These are phyloP conservation scores for Luvunga scandens DNA, from an alignment of 345 rosid genomes.

Conservation along the genomic window DNA sequence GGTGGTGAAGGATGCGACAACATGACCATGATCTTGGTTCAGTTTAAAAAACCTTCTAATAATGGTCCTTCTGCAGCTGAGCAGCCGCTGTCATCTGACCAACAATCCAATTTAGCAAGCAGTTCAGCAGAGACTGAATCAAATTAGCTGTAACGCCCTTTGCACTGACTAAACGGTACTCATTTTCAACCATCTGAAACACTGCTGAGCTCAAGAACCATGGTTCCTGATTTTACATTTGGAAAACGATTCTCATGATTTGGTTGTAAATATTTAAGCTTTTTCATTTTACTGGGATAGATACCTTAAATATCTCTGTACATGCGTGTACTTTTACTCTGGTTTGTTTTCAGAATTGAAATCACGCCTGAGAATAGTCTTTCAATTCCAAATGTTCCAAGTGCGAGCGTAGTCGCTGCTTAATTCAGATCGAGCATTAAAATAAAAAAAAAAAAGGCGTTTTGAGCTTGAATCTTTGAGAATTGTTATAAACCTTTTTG, in stretches of 20 bases:
- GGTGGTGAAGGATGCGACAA: slow-evolving; percentile 97
- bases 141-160: not conserved
- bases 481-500: too few species aligned
- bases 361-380: not conserved
- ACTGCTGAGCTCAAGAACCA: slow-evolving; percentile 8
- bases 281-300: not conserved
- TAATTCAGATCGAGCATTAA: too few species aligned
- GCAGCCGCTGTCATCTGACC: not conserved
- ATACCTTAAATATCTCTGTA: slow-evolving; percentile 3
- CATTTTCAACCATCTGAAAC: not conserved
- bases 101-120: not conserved
- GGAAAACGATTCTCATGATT: slow-evolving; percentile 1
- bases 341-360: not conserved
- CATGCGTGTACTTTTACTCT: not conserved
- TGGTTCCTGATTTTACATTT: not conserved
- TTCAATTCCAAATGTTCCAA: not conserved
- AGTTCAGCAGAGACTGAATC: slow-evolving; percentile 6
- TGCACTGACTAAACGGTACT: not conserved
- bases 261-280: slow-evolving; percentile 22
- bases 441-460: too few species aligned
- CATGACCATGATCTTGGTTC: slow-evolving; percentile 93
- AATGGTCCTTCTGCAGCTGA: slow-evolving; percentile 7
- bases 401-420: too few species aligned
- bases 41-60: slow-evolving; percentile 52
- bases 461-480: too few species aligned